phyloP scores from a whole-genome alignment of 2,329 filamentous ascomycete genomes.

The Cladorrhinum sp. region DNA sequence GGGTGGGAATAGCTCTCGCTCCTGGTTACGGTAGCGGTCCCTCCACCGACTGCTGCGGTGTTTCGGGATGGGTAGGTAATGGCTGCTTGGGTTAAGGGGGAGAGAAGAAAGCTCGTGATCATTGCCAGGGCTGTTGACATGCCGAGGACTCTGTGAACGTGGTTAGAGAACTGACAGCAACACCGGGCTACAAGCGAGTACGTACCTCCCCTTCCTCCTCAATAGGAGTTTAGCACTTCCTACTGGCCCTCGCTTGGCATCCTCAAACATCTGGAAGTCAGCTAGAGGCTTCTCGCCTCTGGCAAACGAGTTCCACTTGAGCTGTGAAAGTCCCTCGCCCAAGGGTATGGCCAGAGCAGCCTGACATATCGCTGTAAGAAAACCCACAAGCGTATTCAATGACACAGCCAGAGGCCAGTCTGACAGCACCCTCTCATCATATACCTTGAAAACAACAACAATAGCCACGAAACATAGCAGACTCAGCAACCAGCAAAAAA shows the following conservation, averaged over 20 bases:
- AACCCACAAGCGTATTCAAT: conserved; percentile 31
- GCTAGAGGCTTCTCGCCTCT: conserved; percentile 24
- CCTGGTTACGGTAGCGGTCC: conserved; percentile 15
- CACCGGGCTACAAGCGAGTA: background rate
- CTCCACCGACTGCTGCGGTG: conserved; percentile 12
- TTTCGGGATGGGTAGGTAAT: conserved; percentile 24
- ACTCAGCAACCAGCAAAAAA: conserved; percentile 24
- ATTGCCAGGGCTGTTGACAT: conserved; percentile 27
- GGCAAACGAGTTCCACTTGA: conserved; percentile 35
- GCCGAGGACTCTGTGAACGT: conserved; percentile 24
- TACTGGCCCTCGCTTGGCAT: conserved; percentile 27
- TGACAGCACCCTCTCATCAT: conserved; percentile 23
- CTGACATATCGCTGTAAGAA: conserved; percentile 30
- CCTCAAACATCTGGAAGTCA: conserved; percentile 32
- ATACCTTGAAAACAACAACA: conserved; percentile 19
- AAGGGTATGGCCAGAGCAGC: conserved; percentile 28
- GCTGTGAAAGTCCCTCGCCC: conserved; percentile 31
- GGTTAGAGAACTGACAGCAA: conserved; percentile 7
- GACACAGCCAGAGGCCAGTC: conserved; percentile 28
- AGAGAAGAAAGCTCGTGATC: conserved; percentile 24
- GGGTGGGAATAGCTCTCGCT: conserved; percentile 25
- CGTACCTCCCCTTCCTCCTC: conserved; percentile 25
- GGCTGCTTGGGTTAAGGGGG: conserved; percentile 26
- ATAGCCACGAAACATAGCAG: conserved; percentile 23
- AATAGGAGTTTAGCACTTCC: conserved; percentile 25